Base-by-base conservation (phyloP, 139 green algal genomes). In the Yamagishiella unicocca region DNA sequence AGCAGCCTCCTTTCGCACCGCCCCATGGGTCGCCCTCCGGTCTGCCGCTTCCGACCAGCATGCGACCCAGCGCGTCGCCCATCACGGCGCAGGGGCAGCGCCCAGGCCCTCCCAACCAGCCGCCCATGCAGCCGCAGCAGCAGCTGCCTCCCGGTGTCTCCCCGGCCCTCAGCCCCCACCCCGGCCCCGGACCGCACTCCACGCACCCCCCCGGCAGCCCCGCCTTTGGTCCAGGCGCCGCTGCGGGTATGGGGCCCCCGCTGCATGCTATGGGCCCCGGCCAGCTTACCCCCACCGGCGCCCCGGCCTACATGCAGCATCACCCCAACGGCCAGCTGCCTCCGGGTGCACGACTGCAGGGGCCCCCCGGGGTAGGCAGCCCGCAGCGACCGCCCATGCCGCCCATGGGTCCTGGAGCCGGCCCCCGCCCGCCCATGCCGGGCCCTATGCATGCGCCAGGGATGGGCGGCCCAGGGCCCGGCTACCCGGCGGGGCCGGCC, bases 31-130 rank as follows among this genome's bases (percentile, higher is more conserved):
- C 46, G 14, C 46, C 45, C 6, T 24, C 29, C 31, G 46, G 74
- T 0, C 79, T 33, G 17, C 40, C 29, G 22, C 79, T 85, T 10
- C 79, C 79, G 31, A 85, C 79, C 62, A 85, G 79, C 79, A 37
- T 85, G 38, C 58, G 38, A 3, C 62, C 79, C 29, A 85, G 79
- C 38, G 61, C 42, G 6, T 85, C 79, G 4, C 79, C 79, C 2
- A 43, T 12, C 7, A 42, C 33, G 7, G 53, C 53, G 25, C 25
- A 25, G 9, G 72, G 43, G 3, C 42, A 12, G 72, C 10, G 24
- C 19, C 72, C 40, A 22, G 35, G 70, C 72, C 21, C 29, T 35
- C n/a, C 46, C 46, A 50, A 27, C 1, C 21, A 8, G 42, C 71
- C 71, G 10, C 42, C 22, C 1, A 58, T 19, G 61, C 79, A 64